These are phyloP conservation scores for Candida succiphila DNA, from an alignment of 805 yeast species.

Conservation along the genomic window DNA sequence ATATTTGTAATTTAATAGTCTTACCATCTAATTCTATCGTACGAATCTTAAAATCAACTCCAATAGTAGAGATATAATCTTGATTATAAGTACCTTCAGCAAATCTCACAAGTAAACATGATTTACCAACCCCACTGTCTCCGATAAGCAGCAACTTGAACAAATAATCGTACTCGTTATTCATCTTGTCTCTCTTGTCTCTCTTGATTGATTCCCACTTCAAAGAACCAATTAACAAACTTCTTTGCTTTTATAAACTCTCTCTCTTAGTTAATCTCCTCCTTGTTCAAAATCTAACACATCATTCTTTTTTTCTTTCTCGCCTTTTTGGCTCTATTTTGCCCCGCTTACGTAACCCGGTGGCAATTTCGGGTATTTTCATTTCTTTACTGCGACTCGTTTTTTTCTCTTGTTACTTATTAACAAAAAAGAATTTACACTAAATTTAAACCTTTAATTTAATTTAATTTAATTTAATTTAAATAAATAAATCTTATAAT, in stretches of 20 bases:
- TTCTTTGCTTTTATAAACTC: background rate
- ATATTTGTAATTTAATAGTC: conserved; percentile 93
- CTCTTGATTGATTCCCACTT: background rate
- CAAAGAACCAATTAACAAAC: background rate
- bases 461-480: too few species aligned
- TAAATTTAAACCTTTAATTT: too few species aligned
- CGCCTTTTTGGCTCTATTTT: background rate
- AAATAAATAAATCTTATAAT: too few species aligned
- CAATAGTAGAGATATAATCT: conserved; percentile 94
- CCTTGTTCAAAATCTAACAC: too few species aligned
- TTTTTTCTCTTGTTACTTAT: too few species aligned
- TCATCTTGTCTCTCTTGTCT: conserved; percentile 32
- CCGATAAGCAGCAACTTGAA: conserved; percentile 94
- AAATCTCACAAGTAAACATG: conserved; percentile 88
- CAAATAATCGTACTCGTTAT: conserved; percentile 94
- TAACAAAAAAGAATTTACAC: too few species aligned
- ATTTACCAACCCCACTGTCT: conserved; percentile 97
- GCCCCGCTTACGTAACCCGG: background rate
- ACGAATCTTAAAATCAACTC: conserved; percentile 89
- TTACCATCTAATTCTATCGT: conserved; percentile 93
- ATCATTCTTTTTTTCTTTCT: background rate
- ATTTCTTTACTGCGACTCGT: too few species aligned
- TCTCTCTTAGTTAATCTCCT: background rate
- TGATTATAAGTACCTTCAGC: conserved; percentile 97
- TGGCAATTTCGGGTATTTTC: too few species aligned